These are phyloP conservation scores for Melanomma pulvis-pyrius DNA, from an alignment of 495 filamentous ascomycete genomes.

Conservation along the genomic window DNA sequence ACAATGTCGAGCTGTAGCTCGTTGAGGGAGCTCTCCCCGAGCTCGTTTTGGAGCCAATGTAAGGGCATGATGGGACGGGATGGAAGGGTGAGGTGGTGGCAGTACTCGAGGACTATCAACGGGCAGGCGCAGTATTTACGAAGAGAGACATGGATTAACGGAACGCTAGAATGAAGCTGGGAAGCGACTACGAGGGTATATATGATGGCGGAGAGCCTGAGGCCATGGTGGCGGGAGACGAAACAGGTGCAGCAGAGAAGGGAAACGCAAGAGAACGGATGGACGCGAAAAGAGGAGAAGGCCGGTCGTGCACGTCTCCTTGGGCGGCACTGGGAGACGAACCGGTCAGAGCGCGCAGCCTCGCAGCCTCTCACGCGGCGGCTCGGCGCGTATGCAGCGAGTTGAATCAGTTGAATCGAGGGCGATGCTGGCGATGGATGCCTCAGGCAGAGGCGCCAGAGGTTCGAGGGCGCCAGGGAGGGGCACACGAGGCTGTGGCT, in stretches of 20 bases:
- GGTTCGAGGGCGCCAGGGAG: neutral
- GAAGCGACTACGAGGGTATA: constrained; percentile 20
- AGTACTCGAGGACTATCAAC: constrained; percentile 13
- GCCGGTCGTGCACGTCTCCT: neutral
- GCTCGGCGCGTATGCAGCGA: neutral
- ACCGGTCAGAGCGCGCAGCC: constrained; percentile 16
- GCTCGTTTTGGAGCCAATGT: constrained; percentile 27
- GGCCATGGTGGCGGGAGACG: constrained; percentile 14
- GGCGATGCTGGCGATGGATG: constrained; percentile 1
- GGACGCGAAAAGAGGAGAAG: constrained; percentile 6
- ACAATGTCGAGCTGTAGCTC: constrained; percentile 48
- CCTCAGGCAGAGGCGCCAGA: constrained; percentile 13
- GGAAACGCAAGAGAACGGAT: neutral
- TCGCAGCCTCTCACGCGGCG: neutral
- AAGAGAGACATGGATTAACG: constrained; percentile 14
- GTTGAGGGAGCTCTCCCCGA: constrained; percentile 10
- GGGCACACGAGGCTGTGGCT: neutral
- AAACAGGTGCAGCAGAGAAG: neutral
- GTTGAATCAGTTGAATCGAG: too few species aligned
- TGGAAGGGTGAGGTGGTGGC: neutral
- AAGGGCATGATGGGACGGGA: neutral
- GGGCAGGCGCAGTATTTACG: neutral
- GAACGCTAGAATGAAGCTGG: constrained; percentile 7
- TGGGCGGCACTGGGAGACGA: neutral
- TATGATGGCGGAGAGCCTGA: constrained; percentile 14